phyloP scores from a whole-genome alignment of 2,329 filamentous ascomycete species.

The Cytospora leucostoma region DNA sequence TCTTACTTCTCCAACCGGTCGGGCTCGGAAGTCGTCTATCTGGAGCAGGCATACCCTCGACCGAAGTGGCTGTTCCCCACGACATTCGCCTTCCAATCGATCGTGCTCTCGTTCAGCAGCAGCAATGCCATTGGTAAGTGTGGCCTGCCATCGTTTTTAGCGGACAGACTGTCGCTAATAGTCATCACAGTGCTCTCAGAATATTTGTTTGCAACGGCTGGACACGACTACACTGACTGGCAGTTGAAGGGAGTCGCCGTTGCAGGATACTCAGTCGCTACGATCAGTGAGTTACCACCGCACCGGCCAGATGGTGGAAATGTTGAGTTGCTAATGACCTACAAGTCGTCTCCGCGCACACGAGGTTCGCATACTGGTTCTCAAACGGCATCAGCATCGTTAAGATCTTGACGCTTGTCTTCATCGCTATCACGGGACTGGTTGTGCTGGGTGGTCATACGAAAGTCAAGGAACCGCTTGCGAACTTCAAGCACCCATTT shows the following conservation, averaged over 20 bases:
- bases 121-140: constrained; percentile 59
- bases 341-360: constrained; percentile 46
- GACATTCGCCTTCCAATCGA: constrained; percentile 63
- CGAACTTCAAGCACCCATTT: constrained; percentile 59
- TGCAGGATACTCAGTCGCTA: constrained; percentile 61
- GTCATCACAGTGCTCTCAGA: constrained; percentile 54
- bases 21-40: constrained; percentile 66
- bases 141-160: fast-evolving
- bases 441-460: constrained; percentile 60
- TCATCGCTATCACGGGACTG: constrained; percentile 58
- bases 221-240: constrained; percentile 56
- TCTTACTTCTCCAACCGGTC: constrained; percentile 68
- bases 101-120: constrained; percentile 65
- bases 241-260: constrained; percentile 67
- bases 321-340: neutral
- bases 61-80: constrained; percentile 66
- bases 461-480: constrained; percentile 49
- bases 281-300: constrained; percentile 42
- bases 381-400: constrained; percentile 57
- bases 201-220: constrained; percentile 62
- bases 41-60: constrained; percentile 67
- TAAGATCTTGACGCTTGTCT: constrained; percentile 60
- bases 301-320: neutral
- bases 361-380: constrained; percentile 53
- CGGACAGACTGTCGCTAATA: neutral